Base-by-base conservation (phyloP, 768 basidiomycete species). In the Dendrothele bispora region DNA sequence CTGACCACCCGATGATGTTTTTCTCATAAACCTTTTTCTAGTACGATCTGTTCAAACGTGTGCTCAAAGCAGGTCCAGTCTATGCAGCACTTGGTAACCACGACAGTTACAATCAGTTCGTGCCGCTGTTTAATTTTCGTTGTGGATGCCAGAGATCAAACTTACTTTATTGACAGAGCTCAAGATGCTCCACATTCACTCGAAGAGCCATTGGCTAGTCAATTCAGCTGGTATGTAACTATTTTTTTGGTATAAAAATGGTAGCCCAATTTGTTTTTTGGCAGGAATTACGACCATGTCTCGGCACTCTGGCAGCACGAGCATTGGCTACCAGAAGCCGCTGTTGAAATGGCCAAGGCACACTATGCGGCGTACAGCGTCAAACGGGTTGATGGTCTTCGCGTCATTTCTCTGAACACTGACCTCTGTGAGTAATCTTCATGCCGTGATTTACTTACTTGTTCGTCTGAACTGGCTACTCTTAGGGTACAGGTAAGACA, bases 11-110 rank as follows among this genome's bases (percentile, higher is more conserved):
- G n/a, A n/a, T n/a, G n/a, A n/a, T n/a, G n/a, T n/a, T n/a, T n/a
- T n/a, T n/a, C n/a, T n/a, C n/a, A n/a, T n/a, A n/a, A n/a, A n/a
- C n/a, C n/a, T n/a, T n/a, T n/a, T n/a, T n/a, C n/a, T n/a, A n/a
- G 18, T 90, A 79, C 57, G 84, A 83, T 52, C 71, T 90, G 28
- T 77, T 88, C 65, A 84, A 78, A 62, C 70, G 70, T 14, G 71
- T 72, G 55, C 71, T 89, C 25, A 80, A 80, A 14, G 70, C 76
- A 12, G 84, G 85, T 0, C 86, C 88, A n/a, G 77, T 89, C 3
- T 91, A 89, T 53, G 80, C 84, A 24, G 79, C 83, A 0, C 67
- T 90, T 7, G 88, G 88, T 7, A 91, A 91, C 60, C 88, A 91
- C 55, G 88, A 91, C 59, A 82, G 74, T 34, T 86, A 83, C 61